These are phyloP conservation scores for Macadamia tetraphylla DNA, from an alignment of 164 flowering plant genomes.

Conservation along the genomic window DNA sequence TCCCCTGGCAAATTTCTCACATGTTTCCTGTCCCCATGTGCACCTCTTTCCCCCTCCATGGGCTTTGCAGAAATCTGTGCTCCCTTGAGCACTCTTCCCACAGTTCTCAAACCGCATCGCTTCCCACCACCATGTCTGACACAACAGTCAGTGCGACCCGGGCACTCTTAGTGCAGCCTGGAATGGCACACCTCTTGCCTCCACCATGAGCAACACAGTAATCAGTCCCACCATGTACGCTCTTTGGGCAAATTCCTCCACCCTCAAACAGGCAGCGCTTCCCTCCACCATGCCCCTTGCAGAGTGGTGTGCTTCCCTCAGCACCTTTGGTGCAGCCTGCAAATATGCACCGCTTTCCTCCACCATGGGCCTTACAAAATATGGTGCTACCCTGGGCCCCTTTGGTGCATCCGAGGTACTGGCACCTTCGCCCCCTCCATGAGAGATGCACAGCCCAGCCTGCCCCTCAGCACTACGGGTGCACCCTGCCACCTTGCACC, in stretches of 20 bases:
- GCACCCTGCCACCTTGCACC: constrained; percentile 1
- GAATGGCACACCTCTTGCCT: neutral
- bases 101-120: neutral
- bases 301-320: neutral
- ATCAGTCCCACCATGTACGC: neutral
- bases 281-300: neutral
- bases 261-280: neutral
- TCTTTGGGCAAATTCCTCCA: neutral
- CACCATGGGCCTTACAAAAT: neutral
- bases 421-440: neutral
- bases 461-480: neutral
- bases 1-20: constrained; percentile 59
- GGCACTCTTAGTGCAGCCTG: neutral
- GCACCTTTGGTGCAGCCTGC: neutral
- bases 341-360: neutral
- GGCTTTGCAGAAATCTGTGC: neutral
- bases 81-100: neutral
- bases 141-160: neutral
- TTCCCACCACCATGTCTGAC: neutral
- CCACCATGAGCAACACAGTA: neutral
- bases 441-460: neutral
- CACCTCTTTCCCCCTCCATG: neutral
- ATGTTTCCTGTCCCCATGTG: neutral
- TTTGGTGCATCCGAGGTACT: neutral
- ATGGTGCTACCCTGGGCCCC: neutral